Base-by-base conservation (phyloP, 2,329 filamentous ascomycete genomes). In the Penicillium aurantiogriseum region DNA sequence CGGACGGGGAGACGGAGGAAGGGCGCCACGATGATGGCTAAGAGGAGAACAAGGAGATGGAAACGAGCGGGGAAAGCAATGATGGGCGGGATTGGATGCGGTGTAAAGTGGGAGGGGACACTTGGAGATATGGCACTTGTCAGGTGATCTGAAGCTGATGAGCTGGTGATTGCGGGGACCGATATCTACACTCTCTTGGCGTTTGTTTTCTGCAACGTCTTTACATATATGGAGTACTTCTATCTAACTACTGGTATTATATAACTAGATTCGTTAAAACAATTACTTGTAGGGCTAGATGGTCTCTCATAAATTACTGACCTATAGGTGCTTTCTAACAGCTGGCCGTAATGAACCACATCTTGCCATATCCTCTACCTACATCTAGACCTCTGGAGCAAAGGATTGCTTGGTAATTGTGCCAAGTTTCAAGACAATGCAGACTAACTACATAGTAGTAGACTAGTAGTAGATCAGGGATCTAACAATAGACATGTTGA, bases 11-110 rank as follows among this genome's bases (percentile, higher is more conserved):
- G 69, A 57, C 77, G 73, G 63, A 76, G 72, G 58, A 74, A 69
- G 60, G 76, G 77, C 75, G 79, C 79, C 79, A 81, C 76, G 77
- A 72, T 58, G 62, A 77, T 66, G 63, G 69, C 68, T 61, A 76
- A 42, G 58, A 76, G 67, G 57, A 71, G 62, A 56, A 74, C 60
- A 64, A 67, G 59, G 60, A 66, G 63, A 43, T 62, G 50, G 17
- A 52, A 59, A 58, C 61, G 59, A 58, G 65, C 56, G 59, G 56
- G 61, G 57, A 65, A 55, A 27, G 59, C 51, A 59, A 66, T 65
- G 55, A 51, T 63, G 60, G 58, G 50, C 29, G 29, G 17, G n/a
- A 27, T 45, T 21, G 21, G 48, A 61, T 59, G 69, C 64, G 64
- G 62, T 69, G 55, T 51, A 27, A 31, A 21, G 45, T n/a, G 35